A percentile compares a stretch with the other conserved stretches of the same genome.
Conservation (phyloP, 2,329 filamentous ascomycete species). For the Metarhizium guizhouense region DNA sequence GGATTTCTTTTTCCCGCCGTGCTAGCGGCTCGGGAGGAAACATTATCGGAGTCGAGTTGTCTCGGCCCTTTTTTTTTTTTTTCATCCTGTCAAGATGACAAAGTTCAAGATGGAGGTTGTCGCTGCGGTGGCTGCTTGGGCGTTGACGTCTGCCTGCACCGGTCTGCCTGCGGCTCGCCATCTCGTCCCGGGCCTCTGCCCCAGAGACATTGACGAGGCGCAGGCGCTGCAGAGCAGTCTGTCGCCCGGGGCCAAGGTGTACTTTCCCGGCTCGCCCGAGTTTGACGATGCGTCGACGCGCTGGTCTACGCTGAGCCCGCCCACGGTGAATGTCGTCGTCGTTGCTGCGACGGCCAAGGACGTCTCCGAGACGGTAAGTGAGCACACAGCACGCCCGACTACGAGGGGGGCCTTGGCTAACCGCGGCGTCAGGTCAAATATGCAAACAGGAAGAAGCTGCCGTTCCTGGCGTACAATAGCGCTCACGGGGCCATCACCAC, state of each 20-base stretch:
- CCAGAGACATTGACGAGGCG: constrained; percentile 10
- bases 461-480: constrained; percentile 44
- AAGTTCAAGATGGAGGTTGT: constrained; percentile 14
- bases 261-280: constrained; percentile 29
- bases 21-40: no score
- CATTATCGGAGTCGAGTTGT: not conserved
- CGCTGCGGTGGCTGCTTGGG: constrained; percentile 18
- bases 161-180: constrained; percentile 8
- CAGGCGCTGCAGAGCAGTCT: constrained; percentile 20
- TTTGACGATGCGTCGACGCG: constrained; percentile 30
- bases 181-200: constrained; percentile 9
- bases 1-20: no score
- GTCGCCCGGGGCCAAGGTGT: constrained; percentile 31
- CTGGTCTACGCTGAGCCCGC: constrained; percentile 36
- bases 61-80: not conserved
- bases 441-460: constrained; percentile 29
- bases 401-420: not conserved
- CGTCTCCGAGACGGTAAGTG: constrained; percentile 34
- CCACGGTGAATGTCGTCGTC: constrained; percentile 35
- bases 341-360: constrained; percentile 38
- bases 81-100: not conserved
- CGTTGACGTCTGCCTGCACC: constrained; percentile 13
- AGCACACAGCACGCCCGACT: not conserved
- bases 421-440: not conserved
- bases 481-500: constrained; percentile 42